A percentile compares a stretch with the other conserved stretches of the same genome.
Evolutionary conservation across 225 moss, liverwort and hornwort species (phyloP).

Genomic region (Marchantia paleacea): DNA sequence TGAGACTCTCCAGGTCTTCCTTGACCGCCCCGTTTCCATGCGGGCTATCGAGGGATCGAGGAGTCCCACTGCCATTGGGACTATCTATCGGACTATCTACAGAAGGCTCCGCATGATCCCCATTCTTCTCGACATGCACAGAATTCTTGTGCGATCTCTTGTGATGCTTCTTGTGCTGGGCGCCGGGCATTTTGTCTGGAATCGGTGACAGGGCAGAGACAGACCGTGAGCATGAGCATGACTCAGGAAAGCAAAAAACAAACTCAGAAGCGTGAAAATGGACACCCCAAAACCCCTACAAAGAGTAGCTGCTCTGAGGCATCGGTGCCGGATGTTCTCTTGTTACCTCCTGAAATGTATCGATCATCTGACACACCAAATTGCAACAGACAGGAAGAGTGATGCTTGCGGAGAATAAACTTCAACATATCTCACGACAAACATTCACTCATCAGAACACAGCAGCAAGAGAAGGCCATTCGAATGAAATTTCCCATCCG

Average conservation of each 20-base stretch:
- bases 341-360: neutral
- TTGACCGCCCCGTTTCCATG: neutral
- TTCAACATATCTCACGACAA: neutral
- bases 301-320: neutral
- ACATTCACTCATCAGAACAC: neutral
- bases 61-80: neutral
- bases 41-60: neutral
- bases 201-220: neutral
- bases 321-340: neutral
- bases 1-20: neutral
- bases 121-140: slow-evolving; percentile 2
- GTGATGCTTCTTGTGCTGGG: slow-evolving; percentile 13
- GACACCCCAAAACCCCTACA: neutral
- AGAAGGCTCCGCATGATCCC: neutral
- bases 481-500: neutral
- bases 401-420: neutral
- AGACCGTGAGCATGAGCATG: neutral
- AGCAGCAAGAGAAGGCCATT: neutral
- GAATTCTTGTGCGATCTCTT: slow-evolving; percentile 14
- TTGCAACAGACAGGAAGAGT: neutral
- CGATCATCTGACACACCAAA: neutral
- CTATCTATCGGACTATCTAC: neutral
- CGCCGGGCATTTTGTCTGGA: slow-evolving; percentile 26
- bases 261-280: neutral
- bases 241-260: neutral